phyloP scores from a whole-genome alignment of 495 filamentous ascomycete species.

The Corynascus novoguineensis region DNA sequence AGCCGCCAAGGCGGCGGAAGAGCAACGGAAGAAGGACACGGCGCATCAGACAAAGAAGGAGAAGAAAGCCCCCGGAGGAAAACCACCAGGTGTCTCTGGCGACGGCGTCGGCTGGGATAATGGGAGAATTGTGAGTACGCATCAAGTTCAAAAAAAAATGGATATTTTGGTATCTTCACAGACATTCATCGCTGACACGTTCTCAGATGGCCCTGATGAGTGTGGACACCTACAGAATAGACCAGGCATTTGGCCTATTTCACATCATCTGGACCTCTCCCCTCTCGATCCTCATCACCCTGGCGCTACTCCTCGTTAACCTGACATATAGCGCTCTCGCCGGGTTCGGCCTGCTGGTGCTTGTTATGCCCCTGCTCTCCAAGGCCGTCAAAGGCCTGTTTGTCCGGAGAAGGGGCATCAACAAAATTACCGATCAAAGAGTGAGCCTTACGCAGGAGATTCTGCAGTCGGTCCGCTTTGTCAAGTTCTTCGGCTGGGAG shows the following conservation, averaged over 20 bases:
- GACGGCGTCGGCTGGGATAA: conserved; percentile 84
- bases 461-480: conserved; percentile 81
- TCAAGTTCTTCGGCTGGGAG: conserved; percentile 97
- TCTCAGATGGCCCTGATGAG: conserved; percentile 73
- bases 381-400: conserved; percentile 68
- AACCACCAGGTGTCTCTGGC: conserved; percentile 46
- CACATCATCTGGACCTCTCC: conserved; percentile 87
- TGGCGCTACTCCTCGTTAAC: conserved; percentile 76
- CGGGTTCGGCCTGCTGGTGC: conserved; percentile 74
- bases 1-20: conserved; percentile 34
- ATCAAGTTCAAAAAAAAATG: background rate
- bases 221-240: conserved; percentile 84
- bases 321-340: conserved; percentile 81
- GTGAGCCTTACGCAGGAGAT: conserved; percentile 92
- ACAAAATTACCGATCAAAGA: conserved; percentile 86
- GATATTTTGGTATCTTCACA: background rate
- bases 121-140: conserved; percentile 64
- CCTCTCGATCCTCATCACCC: conserved; percentile 66
- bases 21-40: conserved; percentile 25
- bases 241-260: conserved; percentile 78
- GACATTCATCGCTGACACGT: conserved; percentile 12
- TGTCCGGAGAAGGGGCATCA: conserved; percentile 65
- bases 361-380: conserved; percentile 70
- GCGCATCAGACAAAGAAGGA: conserved; percentile 18
- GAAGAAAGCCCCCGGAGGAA: conserved; percentile 27